phyloP scores from a whole-genome alignment of 1,284 basidiomycete genomes.

The Puccinia triticina region DNA sequence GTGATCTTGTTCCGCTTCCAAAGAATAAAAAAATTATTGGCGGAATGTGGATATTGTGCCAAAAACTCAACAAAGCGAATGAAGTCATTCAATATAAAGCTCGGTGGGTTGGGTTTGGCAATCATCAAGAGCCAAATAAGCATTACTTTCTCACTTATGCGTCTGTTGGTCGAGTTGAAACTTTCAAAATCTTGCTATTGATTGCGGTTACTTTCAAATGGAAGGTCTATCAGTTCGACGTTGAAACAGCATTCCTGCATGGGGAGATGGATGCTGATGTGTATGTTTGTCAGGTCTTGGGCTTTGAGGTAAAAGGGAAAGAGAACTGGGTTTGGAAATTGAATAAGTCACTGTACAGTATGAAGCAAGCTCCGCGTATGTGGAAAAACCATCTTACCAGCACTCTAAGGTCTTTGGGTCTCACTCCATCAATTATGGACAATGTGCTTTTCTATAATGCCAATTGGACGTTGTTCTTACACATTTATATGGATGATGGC shows the following conservation, averaged over 20 bases:
- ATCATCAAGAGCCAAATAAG: neutral
- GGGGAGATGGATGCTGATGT: constrained; percentile 22
- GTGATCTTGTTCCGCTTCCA: constrained; percentile 12
- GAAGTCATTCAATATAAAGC: constrained; percentile 20
- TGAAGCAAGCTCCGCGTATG: neutral
- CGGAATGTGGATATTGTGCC: constrained; percentile 26
- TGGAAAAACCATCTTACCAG: neutral
- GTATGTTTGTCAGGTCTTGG: constrained; percentile 9
- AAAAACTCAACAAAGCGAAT: constrained; percentile 23
- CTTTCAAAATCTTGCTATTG: constrained; percentile 10
- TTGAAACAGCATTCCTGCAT: constrained; percentile 7
- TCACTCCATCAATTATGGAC: constrained; percentile 3
- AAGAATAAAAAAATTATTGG: constrained; percentile 19
- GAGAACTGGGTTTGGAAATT: neutral
- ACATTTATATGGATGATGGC: constrained; percentile 28
- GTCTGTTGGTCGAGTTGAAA: neutral
- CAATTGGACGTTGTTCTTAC: neutral
- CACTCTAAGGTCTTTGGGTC: neutral
- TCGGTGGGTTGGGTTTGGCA: constrained; percentile 23
- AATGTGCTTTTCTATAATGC: neutral
- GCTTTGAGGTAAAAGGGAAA: neutral
- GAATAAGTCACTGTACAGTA: constrained; percentile 11
- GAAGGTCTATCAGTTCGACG: constrained; percentile 29
- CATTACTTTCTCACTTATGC: constrained; percentile 26
- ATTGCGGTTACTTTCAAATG: neutral